phyloP scores from a whole-genome alignment of 164 flowering plant species.

The Taxillus chinensis region DNA sequence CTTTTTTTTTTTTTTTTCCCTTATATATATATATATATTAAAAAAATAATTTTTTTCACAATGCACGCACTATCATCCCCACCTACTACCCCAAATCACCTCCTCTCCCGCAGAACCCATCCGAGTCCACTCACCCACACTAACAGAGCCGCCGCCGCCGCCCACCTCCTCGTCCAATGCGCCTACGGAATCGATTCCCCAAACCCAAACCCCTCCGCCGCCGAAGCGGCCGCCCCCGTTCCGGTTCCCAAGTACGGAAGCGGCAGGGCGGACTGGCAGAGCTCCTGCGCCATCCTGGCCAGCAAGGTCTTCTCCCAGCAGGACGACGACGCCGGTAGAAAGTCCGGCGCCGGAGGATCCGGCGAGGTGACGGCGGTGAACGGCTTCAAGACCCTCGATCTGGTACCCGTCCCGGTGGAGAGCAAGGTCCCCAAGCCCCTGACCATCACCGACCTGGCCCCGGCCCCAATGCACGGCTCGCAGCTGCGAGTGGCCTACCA shows the following conservation, averaged over 20 bases:
- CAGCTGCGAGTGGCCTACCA: constrained; percentile 84
- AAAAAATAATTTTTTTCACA: neutral
- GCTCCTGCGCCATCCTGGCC: constrained; percentile 75
- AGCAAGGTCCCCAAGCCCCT: constrained; percentile 43
- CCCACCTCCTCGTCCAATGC: constrained; percentile 16
- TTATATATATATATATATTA: too few relatives aligned
- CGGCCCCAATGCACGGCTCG: constrained; percentile 86
- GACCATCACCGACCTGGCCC: constrained; percentile 59
- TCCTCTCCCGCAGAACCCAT: neutral
- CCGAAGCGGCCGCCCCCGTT: constrained; percentile 18
- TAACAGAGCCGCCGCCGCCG: neutral
- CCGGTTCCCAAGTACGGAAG: neutral
- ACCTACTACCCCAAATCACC: too few relatives aligned
- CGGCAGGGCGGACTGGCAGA: constrained; percentile 72
- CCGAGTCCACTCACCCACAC: constrained; percentile 2
- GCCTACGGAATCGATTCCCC: constrained; percentile 24
- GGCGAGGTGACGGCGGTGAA: constrained; percentile 35
- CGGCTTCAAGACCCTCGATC: constrained; percentile 54
- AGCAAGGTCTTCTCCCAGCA: constrained; percentile 50
- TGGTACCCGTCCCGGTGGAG: constrained; percentile 38
- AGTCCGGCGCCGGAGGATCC: constrained; percentile 18
- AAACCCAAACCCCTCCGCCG: constrained; percentile 12
- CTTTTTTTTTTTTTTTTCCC: too few relatives aligned
- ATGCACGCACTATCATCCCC: constrained; percentile 20
- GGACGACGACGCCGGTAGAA: constrained; percentile 10